Evolutionary conservation across 2,329 filamentous ascomycete genomes (phyloP).

Genomic region (Phyllosticta capitalensis): DNA sequence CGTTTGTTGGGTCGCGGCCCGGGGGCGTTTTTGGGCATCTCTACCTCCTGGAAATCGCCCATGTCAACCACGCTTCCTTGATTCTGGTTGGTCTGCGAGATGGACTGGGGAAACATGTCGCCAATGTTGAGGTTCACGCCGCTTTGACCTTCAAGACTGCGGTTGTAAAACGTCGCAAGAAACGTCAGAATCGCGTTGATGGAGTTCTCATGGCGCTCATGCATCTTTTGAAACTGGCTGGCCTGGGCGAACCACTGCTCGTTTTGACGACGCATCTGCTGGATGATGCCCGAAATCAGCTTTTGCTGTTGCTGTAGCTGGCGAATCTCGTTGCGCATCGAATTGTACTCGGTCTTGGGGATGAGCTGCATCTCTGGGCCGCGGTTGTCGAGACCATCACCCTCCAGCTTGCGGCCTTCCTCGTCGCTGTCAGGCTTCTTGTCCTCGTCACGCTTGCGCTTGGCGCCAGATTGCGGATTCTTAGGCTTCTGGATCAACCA

Average conservation of each 20-base stretch:
- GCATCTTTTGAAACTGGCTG: conserved; percentile 77
- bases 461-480: conserved; percentile 46
- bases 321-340: conserved; percentile 70
- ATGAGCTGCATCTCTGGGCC: conserved; percentile 40
- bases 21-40: conserved; percentile 21
- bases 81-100: conserved; percentile 37
- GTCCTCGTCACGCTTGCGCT: conserved; percentile 45
- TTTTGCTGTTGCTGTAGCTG: conserved; percentile 79
- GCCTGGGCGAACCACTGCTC: conserved; percentile 82
- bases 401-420: conserved; percentile 34
- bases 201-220: conserved; percentile 94
- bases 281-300: conserved; percentile 74
- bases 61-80: conserved; percentile 55
- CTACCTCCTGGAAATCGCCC: conserved; percentile 41
- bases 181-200: conserved; percentile 99
- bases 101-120: conserved; percentile 68
- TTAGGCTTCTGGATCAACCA: conserved; percentile 97
- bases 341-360: conserved; percentile 62
- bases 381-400: conserved; percentile 14
- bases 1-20: conserved; percentile 25
- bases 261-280: conserved; percentile 73
- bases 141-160: conserved; percentile 78
- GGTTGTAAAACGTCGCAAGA: conserved; percentile 89
- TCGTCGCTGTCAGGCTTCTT: conserved; percentile 68
- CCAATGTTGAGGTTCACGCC: conserved; percentile 71